Percentiles rank a stretch among this genome's conserved stretches.
Conservation (phyloP, 2,329 filamentous ascomycete genomes). For the Zymoseptoria tritici region DNA sequence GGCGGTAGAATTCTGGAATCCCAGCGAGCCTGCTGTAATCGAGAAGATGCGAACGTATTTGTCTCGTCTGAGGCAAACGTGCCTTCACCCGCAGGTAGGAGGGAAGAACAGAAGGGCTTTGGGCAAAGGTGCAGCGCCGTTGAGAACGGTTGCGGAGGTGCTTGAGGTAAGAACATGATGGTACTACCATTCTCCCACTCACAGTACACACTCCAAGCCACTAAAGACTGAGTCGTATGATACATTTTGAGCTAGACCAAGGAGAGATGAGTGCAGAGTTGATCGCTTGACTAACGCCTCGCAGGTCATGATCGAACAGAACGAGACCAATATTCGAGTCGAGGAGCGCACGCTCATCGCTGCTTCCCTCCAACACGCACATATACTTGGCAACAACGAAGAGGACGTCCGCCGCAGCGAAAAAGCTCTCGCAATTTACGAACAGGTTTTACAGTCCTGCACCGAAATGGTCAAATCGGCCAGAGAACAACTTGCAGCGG, state of each 20-base stretch:
- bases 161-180: conserved; percentile 58
- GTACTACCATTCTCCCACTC: too few species aligned
- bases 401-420: conserved; percentile 45
- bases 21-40: conserved; percentile 48
- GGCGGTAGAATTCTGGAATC: conserved; percentile 54
- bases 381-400: conserved; percentile 69
- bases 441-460: conserved; percentile 37
- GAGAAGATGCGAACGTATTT: conserved; percentile 76
- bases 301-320: conserved; percentile 75
- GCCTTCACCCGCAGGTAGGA: conserved; percentile 77
- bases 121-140: conserved; percentile 54
- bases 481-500: conserved; percentile 52
- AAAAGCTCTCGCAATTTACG: conserved; percentile 65
- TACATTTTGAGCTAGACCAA: too few species aligned
- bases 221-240: too few species aligned
- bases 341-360: conserved; percentile 62
- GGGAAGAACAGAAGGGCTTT: conserved; percentile 57
- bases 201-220: too few species aligned
- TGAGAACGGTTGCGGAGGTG: conserved; percentile 79
- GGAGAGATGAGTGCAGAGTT: too few species aligned
- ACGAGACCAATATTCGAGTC: conserved; percentile 56
- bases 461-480: conserved; percentile 54
- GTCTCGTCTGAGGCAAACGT: conserved; percentile 69
- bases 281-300: neutral
- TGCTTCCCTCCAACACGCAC: conserved; percentile 63